A percentile compares a stretch with the other conserved stretches of the same genome.
Evolutionary conservation across 495 filamentous ascomycete genomes (phyloP).

Genomic region (Penicillium herquei): DNA sequence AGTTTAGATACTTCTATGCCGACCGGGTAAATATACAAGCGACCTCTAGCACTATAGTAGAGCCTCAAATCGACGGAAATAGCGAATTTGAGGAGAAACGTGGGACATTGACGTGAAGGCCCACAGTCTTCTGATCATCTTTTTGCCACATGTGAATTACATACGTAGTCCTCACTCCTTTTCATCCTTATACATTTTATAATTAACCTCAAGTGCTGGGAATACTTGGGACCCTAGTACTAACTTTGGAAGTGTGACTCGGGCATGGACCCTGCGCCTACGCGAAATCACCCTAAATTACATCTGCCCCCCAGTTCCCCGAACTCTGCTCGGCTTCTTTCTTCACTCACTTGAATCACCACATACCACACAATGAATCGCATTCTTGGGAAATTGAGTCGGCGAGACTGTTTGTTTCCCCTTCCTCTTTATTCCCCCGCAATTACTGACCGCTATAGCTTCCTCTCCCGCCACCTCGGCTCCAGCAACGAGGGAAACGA

Average conservation of each 20-base stretch:
- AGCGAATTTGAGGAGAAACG: background rate
- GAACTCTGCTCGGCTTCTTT: background rate
- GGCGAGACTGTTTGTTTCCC: conserved; percentile 19
- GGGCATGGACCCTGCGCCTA: background rate
- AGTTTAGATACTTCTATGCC: background rate
- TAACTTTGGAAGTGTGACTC: background rate
- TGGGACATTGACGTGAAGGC: background rate
- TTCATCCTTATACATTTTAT: background rate
- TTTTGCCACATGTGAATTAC: background rate
- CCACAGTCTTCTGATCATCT: background rate
- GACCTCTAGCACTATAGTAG: background rate
- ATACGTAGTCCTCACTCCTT: too few relatives aligned
- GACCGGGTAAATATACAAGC: background rate
- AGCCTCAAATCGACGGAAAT: conserved; percentile 2
- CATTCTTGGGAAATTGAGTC: conserved; percentile 34
- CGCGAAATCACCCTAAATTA: background rate
- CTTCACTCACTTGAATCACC: background rate
- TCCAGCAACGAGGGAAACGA: background rate
- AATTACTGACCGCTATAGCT: conserved; percentile 1
- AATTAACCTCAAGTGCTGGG: too few relatives aligned
- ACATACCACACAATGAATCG: conserved; percentile 38
- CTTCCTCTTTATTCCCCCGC: background rate
- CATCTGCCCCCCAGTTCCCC: background rate
- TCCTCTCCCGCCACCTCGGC: background rate
- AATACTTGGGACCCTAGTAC: too few relatives aligned